Conservation (phyloP, 441 rosid genomes). For the Gossypium gossypioides region DNA sequence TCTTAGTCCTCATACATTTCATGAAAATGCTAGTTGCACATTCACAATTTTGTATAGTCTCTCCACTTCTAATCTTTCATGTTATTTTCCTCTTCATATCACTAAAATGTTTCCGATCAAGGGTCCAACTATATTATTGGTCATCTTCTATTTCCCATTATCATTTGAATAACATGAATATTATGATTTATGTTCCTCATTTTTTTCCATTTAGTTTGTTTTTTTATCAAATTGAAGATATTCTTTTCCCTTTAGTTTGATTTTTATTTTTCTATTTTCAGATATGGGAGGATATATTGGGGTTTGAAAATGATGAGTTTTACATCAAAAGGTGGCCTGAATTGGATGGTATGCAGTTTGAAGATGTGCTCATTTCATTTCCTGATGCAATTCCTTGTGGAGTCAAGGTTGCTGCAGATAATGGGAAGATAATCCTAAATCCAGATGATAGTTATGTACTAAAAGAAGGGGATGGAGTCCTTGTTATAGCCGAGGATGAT, state of each 20-base stretch:
- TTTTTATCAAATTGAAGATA: neutral
- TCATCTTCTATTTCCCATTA: neutral
- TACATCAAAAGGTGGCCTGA: constrained; percentile 86
- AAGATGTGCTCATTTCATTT: constrained; percentile 71
- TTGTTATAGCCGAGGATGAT: constrained; percentile 88
- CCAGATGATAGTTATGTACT: constrained; percentile 61
- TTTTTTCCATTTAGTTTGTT: neutral
- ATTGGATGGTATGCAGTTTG: constrained; percentile 56
- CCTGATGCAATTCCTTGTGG: constrained; percentile 87
- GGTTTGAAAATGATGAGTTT: constrained; percentile 79
- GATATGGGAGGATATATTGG: constrained; percentile 94
- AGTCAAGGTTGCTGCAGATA: constrained; percentile 68
- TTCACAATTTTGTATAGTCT: neutral
- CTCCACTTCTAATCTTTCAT: neutral
- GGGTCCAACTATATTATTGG: neutral
- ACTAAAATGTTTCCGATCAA: neutral
- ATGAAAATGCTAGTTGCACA: neutral
- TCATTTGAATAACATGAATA: neutral
- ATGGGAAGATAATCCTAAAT: constrained; percentile 62
- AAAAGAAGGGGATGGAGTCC: constrained; percentile 73
- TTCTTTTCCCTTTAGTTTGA: neutral
- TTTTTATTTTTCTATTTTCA: constrained; percentile 18
- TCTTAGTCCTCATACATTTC: neutral
- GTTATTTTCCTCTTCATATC: neutral
- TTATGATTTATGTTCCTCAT: neutral